These are phyloP conservation scores for Neurospora crassa DNA, from an alignment of 2,329 filamentous ascomycete species.

Conservation along the genomic window DNA sequence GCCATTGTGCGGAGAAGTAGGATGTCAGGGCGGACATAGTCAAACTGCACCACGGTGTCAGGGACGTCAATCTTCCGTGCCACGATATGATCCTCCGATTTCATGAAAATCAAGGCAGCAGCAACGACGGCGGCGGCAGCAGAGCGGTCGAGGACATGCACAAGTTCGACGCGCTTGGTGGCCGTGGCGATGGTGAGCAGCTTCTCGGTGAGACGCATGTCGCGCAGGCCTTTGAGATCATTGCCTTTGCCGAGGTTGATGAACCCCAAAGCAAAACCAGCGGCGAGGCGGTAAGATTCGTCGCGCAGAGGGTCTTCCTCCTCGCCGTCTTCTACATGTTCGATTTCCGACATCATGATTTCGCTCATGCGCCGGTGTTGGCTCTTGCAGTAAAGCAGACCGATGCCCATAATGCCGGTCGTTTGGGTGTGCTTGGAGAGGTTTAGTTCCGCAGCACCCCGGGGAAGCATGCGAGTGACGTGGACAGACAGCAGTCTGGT, in stretches of 20 bases:
- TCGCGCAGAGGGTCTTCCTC: conserved; percentile 81
- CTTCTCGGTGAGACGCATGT: conserved; percentile 88
- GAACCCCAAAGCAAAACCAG: conserved; percentile 84
- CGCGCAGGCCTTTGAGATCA: conserved; percentile 78
- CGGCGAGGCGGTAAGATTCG: conserved; percentile 91
- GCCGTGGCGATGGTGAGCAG: conserved; percentile 77
- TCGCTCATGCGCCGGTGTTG: conserved; percentile 98
- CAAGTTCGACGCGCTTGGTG: conserved; percentile 81
- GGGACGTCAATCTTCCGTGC: conserved; percentile 91
- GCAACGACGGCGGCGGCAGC: conserved; percentile 90
- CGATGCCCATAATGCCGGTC: conserved; percentile 94
- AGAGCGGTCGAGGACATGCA: conserved; percentile 87
- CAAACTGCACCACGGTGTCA: conserved; percentile 81
- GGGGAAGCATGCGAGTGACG: conserved; percentile 86
- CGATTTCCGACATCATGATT: conserved; percentile 96
- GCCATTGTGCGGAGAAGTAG: conserved; percentile 83
- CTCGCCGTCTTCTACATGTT: conserved; percentile 70
- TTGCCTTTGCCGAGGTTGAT: conserved; percentile 91
- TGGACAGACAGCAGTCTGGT: conserved; percentile 91
- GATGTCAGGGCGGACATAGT: conserved; percentile 89
- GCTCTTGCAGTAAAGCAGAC: conserved; percentile 84
- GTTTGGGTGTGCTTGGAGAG: conserved; percentile 89
- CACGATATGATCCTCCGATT: conserved; percentile 78
- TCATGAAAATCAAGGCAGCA: conserved; percentile 90
- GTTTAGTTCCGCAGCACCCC: conserved; percentile 88